Conservation (phyloP, 805 yeast genomes). For the Kuraishia borneana region DNA sequence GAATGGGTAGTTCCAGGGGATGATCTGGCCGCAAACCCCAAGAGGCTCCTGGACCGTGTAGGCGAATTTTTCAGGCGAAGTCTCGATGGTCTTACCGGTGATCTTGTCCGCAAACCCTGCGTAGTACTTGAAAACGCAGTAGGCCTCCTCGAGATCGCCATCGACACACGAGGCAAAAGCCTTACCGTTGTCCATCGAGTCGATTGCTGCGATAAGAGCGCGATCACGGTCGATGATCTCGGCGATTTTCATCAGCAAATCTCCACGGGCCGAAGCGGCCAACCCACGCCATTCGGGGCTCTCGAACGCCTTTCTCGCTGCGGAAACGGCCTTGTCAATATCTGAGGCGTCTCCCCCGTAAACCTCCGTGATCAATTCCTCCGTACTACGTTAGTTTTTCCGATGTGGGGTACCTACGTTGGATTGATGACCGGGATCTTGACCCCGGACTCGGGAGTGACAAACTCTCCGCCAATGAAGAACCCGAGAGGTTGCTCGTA, state of each 20-base stretch:
- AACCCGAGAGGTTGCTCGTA: constrained; percentile 34
- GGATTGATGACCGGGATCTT: constrained; percentile 17
- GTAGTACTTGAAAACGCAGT: constrained; percentile 43
- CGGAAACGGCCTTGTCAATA: constrained; percentile 55
- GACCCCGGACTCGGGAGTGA: constrained; percentile 20
- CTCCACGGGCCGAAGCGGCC: constrained; percentile 43
- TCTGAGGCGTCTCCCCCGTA: constrained; percentile 47
- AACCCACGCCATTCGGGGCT: constrained; percentile 31
- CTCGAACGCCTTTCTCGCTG: constrained; percentile 52
- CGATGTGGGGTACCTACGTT: constrained; percentile 4
- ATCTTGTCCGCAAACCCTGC: constrained; percentile 78
- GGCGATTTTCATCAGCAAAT: constrained; percentile 34
- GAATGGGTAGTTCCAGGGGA: constrained; percentile 79
- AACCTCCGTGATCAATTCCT: constrained; percentile 46
- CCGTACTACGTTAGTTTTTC: constrained; percentile 26
- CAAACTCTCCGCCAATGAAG: constrained; percentile 52
- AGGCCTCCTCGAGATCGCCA: constrained; percentile 18
- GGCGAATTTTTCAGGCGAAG: constrained; percentile 37
- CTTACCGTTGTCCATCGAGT: constrained; percentile 49
- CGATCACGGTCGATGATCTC: constrained; percentile 33
- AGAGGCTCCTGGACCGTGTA: constrained; percentile 46
- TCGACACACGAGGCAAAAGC: constrained; percentile 38
- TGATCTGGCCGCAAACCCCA: constrained; percentile 73
- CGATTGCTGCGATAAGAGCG: constrained; percentile 40
- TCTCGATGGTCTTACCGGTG: constrained; percentile 51